Evolutionary conservation across 2,329 filamentous ascomycete genomes (phyloP).

Genomic region (Madurella fahalii): DNA sequence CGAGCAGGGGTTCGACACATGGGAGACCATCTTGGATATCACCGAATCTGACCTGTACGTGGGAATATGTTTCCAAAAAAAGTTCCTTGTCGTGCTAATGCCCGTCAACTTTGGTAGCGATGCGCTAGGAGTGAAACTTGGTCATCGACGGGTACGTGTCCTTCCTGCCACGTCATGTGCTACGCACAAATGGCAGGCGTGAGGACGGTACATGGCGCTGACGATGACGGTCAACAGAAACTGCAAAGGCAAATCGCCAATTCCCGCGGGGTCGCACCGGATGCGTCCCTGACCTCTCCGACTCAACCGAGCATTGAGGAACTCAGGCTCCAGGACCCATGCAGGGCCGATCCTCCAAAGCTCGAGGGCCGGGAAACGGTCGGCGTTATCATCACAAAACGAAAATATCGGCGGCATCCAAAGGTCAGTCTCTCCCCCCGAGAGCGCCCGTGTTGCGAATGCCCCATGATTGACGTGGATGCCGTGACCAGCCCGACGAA

Average conservation of each 20-base stretch:
- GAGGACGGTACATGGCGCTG: neutral
- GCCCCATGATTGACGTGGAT: constrained; percentile 3
- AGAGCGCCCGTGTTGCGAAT: neutral
- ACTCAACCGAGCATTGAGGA: constrained; percentile 52
- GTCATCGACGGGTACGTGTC: constrained; percentile 67
- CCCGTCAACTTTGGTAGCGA: constrained; percentile 45
- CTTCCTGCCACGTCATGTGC: neutral
- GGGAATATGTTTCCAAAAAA: constrained; percentile 28
- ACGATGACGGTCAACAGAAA: constrained; percentile 49
- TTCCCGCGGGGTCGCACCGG: constrained; percentile 58
- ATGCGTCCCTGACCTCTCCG: constrained; percentile 47
- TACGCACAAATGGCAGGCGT: neutral
- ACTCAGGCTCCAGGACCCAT: constrained; percentile 46
- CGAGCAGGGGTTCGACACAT: constrained; percentile 78
- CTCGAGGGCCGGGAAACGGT: constrained; percentile 42
- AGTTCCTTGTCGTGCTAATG: constrained; percentile 11
- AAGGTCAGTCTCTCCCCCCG: constrained; percentile 47
- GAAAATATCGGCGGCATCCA: constrained; percentile 74
- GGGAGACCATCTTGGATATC: constrained; percentile 79
- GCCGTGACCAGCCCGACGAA: constrained; percentile 59
- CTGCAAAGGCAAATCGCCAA: constrained; percentile 80
- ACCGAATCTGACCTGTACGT: constrained; percentile 74
- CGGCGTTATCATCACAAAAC: constrained; percentile 50
- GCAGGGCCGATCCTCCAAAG: constrained; percentile 43
- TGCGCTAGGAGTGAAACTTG: constrained; percentile 71